phyloP scores from a whole-genome alignment of 1,139 yeast species.

The Scheffersomyces quercinus region DNA sequence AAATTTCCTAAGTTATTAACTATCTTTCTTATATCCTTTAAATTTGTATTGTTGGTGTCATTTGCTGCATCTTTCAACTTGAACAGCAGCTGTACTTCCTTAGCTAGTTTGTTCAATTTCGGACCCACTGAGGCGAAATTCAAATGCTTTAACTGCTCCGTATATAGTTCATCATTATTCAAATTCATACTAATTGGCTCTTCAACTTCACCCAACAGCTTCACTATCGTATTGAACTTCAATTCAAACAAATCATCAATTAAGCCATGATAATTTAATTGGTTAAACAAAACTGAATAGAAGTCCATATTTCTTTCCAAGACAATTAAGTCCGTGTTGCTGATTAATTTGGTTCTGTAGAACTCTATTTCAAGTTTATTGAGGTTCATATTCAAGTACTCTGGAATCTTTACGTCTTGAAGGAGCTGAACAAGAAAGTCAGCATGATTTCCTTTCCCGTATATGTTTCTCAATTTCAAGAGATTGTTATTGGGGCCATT shows the following conservation, averaged over 20 bases:
- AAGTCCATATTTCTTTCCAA: conserved; percentile 78
- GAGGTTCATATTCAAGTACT: conserved; percentile 28
- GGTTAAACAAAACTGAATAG: conserved; percentile 69
- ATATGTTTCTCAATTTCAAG: conserved; percentile 34
- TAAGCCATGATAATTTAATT: conserved; percentile 80
- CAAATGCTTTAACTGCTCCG: conserved; percentile 49
- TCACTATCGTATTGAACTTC: conserved; percentile 43
- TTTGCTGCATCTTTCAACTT: conserved; percentile 54
- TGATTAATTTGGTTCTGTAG: conserved; percentile 32
- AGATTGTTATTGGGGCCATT: conserved; percentile 9
- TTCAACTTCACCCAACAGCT: conserved; percentile 18
- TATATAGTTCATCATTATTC: conserved; percentile 7
- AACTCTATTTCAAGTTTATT: conserved; percentile 40
- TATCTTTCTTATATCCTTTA: conserved; percentile 68
- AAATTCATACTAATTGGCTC: conserved; percentile 1
- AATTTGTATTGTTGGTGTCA: conserved; percentile 28
- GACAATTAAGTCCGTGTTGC: conserved; percentile 65
- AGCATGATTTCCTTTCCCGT: conserved; percentile 43
- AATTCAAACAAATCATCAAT: conserved; percentile 69
- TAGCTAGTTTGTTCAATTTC: conserved; percentile 69
- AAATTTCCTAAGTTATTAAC: conserved; percentile 70
- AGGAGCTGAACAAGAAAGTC: conserved; percentile 30
- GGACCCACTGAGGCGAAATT: conserved; percentile 84
- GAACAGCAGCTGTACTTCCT: conserved; percentile 66
- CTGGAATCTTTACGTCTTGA: conserved; percentile 26